Conservation (phyloP, 2,329 filamentous ascomycete species). For the Diaporthe australafricana region DNA sequence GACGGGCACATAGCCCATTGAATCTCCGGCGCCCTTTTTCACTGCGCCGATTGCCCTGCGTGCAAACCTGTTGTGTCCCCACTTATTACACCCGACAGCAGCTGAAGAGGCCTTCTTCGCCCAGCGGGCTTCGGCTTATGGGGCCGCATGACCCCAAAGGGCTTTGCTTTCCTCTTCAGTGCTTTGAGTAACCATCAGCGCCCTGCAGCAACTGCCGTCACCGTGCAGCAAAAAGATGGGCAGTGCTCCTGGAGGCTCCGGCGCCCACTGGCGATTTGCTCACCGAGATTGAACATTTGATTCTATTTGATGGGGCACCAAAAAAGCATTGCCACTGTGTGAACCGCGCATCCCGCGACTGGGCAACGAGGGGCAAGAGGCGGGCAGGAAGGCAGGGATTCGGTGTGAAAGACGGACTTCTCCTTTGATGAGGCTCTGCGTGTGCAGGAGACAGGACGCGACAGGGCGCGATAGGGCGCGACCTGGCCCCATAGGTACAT, state of each 20-base stretch:
- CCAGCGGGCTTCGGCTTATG: conserved; percentile 24
- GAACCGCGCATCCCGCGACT: neutral
- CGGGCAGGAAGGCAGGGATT: neutral
- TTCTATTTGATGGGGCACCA: neutral
- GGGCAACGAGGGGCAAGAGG: neutral
- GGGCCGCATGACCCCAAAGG: neutral
- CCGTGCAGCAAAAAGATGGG: conserved; percentile 5
- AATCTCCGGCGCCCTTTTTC: too few relatives aligned
- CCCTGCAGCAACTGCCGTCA: conserved; percentile 5
- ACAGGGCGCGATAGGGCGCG: neutral
- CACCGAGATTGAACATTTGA: neutral
- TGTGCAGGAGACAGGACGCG: neutral
- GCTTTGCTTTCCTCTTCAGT: neutral
- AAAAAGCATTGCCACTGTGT: neutral
- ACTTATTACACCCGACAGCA: conserved; percentile 18
- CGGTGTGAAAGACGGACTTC: neutral
- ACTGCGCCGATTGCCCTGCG: neutral
- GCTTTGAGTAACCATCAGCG: neutral
- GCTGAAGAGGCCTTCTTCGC: neutral
- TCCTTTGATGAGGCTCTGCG: conserved; percentile 15
- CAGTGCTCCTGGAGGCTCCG: neutral
- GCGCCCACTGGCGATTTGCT: neutral
- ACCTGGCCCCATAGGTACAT: neutral
- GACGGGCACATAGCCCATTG: too few relatives aligned
- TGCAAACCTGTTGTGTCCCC: neutral